Evolutionary conservation across 768 basidiomycete genomes (phyloP), one percentile per base, ranked within the genome.

Genomic region (Inosperma sp.): DNA sequence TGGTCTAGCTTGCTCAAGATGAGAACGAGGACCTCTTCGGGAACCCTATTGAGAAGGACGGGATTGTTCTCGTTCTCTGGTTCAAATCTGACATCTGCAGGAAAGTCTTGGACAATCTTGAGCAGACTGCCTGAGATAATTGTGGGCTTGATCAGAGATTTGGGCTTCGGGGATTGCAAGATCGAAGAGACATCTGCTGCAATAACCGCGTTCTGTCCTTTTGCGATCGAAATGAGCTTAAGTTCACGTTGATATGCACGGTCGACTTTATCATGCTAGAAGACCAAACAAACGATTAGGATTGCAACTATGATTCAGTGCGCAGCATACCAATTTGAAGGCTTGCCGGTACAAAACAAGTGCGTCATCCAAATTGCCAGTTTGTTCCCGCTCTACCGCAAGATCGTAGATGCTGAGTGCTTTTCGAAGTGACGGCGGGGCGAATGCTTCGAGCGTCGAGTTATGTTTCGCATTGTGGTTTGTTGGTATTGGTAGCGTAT

Each of bases 281-380:
- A 31, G 26, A 10, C 10, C 25, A 6, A 27, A 21, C 21, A 48
- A 23, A 21, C 9, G 23, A 40, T 14, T 33, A 34, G 35, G 26
- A 33, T 33, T n/a, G 22, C 19, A 16, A 52, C 33, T 36, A 31
- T 22, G 14, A 33, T 2, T 30, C 21, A 16, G 17, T 25, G 35
- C 33, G 48, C 13, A 31, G 54, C 64, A 48, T 65, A 75, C 74
- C 68, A 86, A 68, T 46, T 84, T 80, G 64, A 93, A 93, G 2
- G 89, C 89, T 54, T 81, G 79, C 8, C 89, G 82, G 60, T 95
- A 96, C 7, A 92, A 68, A 21, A 66, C 61, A 8, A 93, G 67
- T 9, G 93, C 93, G 27, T 85, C 80, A 56, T 93, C 86, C 42
- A 91, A 71, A 52, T 86, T 71, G 31, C 90, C 82, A 36, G 68